These are phyloP conservation scores for Tephrocybe rancida DNA, from an alignment of 768 basidiomycete genomes.

Conservation along the genomic window DNA sequence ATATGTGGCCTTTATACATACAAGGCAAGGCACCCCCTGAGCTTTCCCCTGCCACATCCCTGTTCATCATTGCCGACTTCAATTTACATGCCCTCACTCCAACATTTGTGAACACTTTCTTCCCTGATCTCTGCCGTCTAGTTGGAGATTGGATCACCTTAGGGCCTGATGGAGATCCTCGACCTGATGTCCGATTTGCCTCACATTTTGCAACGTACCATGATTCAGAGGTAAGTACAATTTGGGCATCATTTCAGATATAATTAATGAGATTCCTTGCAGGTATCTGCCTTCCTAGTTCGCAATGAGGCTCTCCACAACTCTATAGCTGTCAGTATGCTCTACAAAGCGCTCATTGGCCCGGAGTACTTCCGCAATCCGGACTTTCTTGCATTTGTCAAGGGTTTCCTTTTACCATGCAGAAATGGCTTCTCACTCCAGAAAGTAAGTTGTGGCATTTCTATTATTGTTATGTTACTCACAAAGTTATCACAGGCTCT, in stretches of 20 bases:
- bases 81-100: not conserved
- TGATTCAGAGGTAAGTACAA: not conserved
- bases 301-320: not conserved
- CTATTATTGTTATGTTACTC: not conserved
- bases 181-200: not conserved
- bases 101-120: not conserved
- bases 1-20: not conserved
- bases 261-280: not conserved
- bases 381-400: not conserved
- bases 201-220: not conserved
- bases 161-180: not conserved
- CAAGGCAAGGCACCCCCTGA: not conserved
- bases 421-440: not conserved
- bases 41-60: not conserved
- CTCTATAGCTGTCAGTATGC: not conserved
- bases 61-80: not conserved
- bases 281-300: not conserved
- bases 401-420: constrained; percentile 3
- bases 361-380: not conserved
- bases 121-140: not conserved
- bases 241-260: not conserved
- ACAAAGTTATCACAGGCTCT: not conserved
- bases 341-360: constrained; percentile 4
- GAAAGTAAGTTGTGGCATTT: not conserved
- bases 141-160: not conserved